A percentile compares a stretch with the other conserved stretches of the same genome.
These are phyloP conservation scores for Tetradesmus obliquus DNA, from an alignment of 139 green algal species.

Conservation along the genomic window DNA sequence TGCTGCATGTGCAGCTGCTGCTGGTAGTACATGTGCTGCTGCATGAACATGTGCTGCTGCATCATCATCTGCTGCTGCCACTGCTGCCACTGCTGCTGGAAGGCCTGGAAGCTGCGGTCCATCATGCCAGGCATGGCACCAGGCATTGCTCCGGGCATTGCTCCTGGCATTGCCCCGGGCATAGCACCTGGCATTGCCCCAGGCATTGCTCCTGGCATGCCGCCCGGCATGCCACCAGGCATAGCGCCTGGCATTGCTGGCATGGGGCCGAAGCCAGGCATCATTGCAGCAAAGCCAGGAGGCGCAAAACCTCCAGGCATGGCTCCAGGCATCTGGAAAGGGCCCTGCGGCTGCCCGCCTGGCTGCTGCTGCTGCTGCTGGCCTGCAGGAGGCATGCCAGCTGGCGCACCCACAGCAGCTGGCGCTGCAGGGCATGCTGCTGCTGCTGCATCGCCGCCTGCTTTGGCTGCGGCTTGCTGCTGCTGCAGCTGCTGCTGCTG, in stretches of 20 bases:
- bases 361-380: conserved; percentile 12
- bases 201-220: background rate
- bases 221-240: no score
- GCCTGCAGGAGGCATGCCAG: background rate
- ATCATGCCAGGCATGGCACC: conserved; percentile 7
- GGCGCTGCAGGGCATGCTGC: background rate
- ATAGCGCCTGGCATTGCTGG: no score
- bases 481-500: conserved; percentile 33
- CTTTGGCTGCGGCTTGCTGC: conserved; percentile 14
- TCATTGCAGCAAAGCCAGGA: no score
- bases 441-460: conserved; percentile 7
- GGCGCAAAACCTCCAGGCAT: background rate
- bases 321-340: background rate
- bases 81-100: conserved; percentile 39
- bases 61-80: conserved; percentile 33
- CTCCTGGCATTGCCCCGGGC: background rate
- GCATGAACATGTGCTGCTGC: conserved; percentile 33
- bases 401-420: background rate
- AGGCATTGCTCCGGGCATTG: background rate
- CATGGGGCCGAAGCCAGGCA: no score
- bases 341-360: background rate
- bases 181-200: background rate
- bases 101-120: conserved; percentile 14
- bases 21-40: conserved; percentile 39
- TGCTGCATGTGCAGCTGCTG: conserved; percentile 28